Base-by-base conservation (phyloP, 2,329 filamentous ascomycete genomes). In the Calycina herbarum region DNA sequence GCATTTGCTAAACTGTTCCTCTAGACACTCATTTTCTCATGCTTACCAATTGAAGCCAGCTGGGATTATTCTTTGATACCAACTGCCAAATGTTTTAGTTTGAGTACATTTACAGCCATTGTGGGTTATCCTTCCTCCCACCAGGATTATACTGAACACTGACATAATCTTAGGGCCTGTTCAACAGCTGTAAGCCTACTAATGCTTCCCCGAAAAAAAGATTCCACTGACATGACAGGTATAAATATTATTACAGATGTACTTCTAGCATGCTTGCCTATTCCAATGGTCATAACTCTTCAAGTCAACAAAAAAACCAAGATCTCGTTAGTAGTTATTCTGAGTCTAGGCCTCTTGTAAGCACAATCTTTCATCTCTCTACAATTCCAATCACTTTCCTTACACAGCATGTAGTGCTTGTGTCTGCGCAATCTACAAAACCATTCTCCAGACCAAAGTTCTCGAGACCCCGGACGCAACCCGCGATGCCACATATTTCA, bases 21-120 rank as follows among this genome's bases (percentile, higher is more conserved):
- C 10, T 33, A 71, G 69, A 82, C 82, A 2, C 71, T 84, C 54
- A 77, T 83, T 17, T 82, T 83, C 69, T 77, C 80, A 62, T 85
- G 83, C 66, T 63, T 77, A 24, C 81, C 82, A 0, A 74, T 83
- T 5, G 61, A 71, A 13, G 81, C 82, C 8, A 75, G 76, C 0
- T 85, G 82, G 82, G 75, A 82, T 64, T 68, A 72, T 0, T 73
- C 74, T n/a, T 73, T 76, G 6, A 20, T n/a, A 5, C 3, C 13
- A 15, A 73, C 68, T 24, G 79, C 80, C 0, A 77, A 76, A n/a
- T 85, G 82, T 70, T 82, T 79, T 68, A 77, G 75, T 11, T 71
- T 73, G 38, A 66, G 63, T 2, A 78, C 77, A 0, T 83, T 80
- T 68, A 77, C 74, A n/a, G 74, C 76, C 33, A 76, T 83, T 29